Base-by-base conservation (phyloP, 768 basidiomycete species). In the Cubamyces lactineus region DNA sequence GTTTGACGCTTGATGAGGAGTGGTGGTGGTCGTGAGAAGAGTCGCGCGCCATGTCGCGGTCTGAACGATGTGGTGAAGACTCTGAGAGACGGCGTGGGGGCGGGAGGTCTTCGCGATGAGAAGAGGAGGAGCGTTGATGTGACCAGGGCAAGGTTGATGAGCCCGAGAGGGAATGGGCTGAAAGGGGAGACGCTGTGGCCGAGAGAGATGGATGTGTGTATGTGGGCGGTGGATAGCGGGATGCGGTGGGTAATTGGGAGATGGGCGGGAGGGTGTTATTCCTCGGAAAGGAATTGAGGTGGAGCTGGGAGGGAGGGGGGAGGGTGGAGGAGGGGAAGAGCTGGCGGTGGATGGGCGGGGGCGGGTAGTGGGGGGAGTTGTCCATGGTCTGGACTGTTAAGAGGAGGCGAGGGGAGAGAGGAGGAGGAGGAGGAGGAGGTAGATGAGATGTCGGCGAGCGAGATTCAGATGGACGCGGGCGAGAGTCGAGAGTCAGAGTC, bases 281-380 rank as follows among this genome's bases (percentile, higher is more conserved):
- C 24, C 78, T 73, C 23, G 74, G 69, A 64, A 70, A 74, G 19
- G 76, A 57, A 2, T 77, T 71, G 15, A 77, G 73, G 48, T 69
- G 78, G 17, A 80, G 72, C 59, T 77, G 76, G 0, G 79, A 77
- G 0, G 80, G 80, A 0, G 78, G 79, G 0, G 79, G 79, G 26
- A 80, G 78, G 65, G 79, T 80, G 2, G 76, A 69, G 0, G 78
- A 77, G 28, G 76, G 76, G 66, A 79, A 81, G 54, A 79, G 73
- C 50, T 75, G 75, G 57, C 72, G 72, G 38, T 74, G 75, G 64
- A 63, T 75, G 34, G 64, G 56, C 60, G 67, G 76, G 34, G 62
- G 56, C 58, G 66, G 62, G 59, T 69, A 69, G 47, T 71, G 68
- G 38, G 53, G 48, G 45, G 69, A 59, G 63, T 68, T 68, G 63